Base-by-base conservation (phyloP, 1,139 yeast species). In the Nematodospora anomalae region DNA sequence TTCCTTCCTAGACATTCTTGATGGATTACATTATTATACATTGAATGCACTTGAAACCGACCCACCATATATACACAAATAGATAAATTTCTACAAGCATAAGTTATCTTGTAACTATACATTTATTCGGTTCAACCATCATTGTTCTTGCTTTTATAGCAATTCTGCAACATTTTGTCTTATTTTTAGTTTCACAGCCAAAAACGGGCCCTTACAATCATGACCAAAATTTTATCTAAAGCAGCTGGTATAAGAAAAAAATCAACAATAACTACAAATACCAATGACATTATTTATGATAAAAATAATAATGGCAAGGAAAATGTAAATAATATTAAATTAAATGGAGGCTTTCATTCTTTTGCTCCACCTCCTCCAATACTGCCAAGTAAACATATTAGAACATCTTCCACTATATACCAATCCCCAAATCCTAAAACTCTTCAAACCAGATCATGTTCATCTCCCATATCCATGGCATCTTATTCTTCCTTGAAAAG, bases 221-320 rank as follows among this genome's bases (percentile, higher is more conserved):
- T 52, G 57, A 43, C 47, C 13, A 51, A 47, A 26, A 55, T 50
- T 16, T 50, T 52, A 16, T 37, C 50, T 25, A 48, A 41, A 36
- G 50, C 54, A 28, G 38, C 48, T 13, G 40, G 36, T 27, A 34
- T 50, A 9, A 44, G 43, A 33, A 36, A 54, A 33, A 50, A 45
- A 22, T 4, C 22, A 13, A 4, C 23, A 13, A 18, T 18, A 8
- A 8, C 21, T 18, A 4, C 22, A n/a, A 13, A 20, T 26, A 4
- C 4, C n/a, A 26, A 21, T 14, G 23, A 13, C 21, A n/a, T n/a
- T n/a, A n/a, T n/a, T 11, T 4, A 4, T n/a, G 13, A 24, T 24
- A 24, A 24, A 12, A 24, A 24, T 24, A 24, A 24, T 24, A 26
- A 14, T 14, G 15, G 18, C 15, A 26, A 6, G 7, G 8, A 18